These are phyloP conservation scores for Chrysanthemum lavandulifolium DNA, from an alignment of 129 eudicot genomes.

Conservation along the genomic window DNA sequence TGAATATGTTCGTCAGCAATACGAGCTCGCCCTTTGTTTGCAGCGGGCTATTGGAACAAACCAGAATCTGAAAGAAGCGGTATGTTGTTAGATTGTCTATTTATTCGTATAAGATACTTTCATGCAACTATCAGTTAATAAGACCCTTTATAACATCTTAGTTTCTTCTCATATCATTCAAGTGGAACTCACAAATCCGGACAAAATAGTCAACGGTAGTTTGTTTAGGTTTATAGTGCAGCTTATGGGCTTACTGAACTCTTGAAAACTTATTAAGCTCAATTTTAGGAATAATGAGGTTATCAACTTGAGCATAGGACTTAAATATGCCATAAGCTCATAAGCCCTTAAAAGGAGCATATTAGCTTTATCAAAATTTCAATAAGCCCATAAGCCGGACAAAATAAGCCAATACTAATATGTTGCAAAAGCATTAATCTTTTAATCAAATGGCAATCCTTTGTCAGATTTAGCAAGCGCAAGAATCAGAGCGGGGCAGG, in stretches of 20 bases:
- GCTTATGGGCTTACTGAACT: background rate
- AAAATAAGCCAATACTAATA: too few species aligned
- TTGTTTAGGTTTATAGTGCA: background rate
- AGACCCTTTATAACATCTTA: background rate
- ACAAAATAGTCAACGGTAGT: background rate
- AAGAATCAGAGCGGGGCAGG: too few species aligned
- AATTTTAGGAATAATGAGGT: too few species aligned
- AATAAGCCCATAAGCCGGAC: too few species aligned
- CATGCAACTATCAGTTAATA: background rate
- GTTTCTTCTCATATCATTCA: background rate
- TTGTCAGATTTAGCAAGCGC: too few species aligned
- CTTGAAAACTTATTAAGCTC: too few species aligned
- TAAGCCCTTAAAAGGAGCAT: too few species aligned
- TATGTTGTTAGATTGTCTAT: slow-evolving; percentile 22
- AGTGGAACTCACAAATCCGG: background rate
- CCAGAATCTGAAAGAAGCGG: slow-evolving; percentile 66
- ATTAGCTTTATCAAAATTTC: too few species aligned
- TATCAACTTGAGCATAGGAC: too few species aligned
- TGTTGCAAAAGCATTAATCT: too few species aligned
- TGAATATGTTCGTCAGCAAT: slow-evolving; percentile 87
- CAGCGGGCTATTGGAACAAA: slow-evolving; percentile 61
- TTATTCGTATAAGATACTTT: background rate
- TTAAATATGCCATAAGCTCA: too few species aligned
- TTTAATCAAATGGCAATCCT: too few species aligned
- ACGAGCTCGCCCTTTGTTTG: slow-evolving; percentile 86